A percentile compares a stretch with the other conserved stretches of the same genome.
phyloP scores from a whole-genome alignment of 108 stramenopile species.

The Discostella pseudostelligera region DNA sequence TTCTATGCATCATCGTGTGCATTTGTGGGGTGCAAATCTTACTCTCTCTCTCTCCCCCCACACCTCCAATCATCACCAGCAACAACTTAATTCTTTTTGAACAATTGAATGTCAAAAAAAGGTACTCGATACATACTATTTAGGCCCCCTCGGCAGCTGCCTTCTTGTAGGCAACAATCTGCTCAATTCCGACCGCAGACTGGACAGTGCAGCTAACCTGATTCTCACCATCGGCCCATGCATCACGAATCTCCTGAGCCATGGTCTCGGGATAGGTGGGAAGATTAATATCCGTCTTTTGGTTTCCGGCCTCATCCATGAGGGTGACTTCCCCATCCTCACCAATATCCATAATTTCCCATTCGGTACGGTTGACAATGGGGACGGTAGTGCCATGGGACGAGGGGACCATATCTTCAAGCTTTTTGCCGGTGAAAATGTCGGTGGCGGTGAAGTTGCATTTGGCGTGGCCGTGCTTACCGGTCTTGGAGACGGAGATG shows the following conservation, averaged over 20 bases:
- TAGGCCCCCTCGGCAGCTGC: conserved; percentile 27
- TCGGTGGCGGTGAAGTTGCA: conserved; percentile 98
- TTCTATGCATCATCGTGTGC: no score
- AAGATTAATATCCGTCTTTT: conserved; percentile 97
- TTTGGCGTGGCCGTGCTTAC: conserved; percentile 99
- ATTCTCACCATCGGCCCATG: conserved; percentile 93
- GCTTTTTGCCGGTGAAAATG: conserved; percentile 99
- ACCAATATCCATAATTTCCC: conserved; percentile 97
- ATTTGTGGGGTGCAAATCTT: no score
- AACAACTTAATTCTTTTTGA: background rate
- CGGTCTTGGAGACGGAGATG: conserved; percentile 99
- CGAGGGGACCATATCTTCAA: conserved; percentile 98
- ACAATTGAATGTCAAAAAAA: background rate
- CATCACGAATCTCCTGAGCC: conserved; percentile 91
- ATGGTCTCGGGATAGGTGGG: conserved; percentile 88
- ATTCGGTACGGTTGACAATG: conserved; percentile 92
- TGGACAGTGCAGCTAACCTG: conserved; percentile 83
- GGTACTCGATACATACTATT: background rate
- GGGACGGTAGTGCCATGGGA: conserved; percentile 97
- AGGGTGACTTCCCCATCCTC: conserved; percentile 95
- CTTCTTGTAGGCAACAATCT: conserved; percentile 91
- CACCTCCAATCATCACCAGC: background rate
- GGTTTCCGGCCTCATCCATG: conserved; percentile 97
- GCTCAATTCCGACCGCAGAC: conserved; percentile 87
- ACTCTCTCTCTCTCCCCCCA: background rate